Percentiles rank a stretch among this genome's conserved stretches.
Evolutionary conservation across 108 stramenopile species (phyloP).

Genomic region (Halocafeteria seosinensis): DNA sequence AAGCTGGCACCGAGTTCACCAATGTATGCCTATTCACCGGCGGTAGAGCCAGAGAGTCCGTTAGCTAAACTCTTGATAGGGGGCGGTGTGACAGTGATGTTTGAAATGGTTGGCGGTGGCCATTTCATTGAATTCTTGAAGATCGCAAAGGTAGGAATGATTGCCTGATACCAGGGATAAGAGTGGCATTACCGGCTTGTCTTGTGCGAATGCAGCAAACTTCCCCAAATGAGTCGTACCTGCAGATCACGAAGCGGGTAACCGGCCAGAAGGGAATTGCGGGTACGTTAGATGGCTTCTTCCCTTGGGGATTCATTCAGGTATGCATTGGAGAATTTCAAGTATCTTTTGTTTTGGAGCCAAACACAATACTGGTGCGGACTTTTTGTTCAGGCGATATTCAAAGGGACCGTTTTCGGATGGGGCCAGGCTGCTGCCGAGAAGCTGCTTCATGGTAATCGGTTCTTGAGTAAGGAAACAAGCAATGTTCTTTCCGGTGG

Average conservation of each 20-base stretch:
- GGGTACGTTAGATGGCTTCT: constrained; percentile 48
- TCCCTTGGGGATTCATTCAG: constrained; percentile 49
- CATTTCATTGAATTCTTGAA: constrained; percentile 44
- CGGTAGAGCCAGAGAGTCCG: background rate
- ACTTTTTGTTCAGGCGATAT: no score
- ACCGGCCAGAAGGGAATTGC: constrained; percentile 36
- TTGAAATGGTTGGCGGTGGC: constrained; percentile 22
- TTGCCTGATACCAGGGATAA: background rate
- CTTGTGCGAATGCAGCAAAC: constrained; percentile 15
- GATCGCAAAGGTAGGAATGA: constrained; percentile 23
- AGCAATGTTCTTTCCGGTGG: constrained; percentile 27
- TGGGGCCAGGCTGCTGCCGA: constrained; percentile 25
- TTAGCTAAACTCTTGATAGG: background rate
- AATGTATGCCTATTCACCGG: no score
- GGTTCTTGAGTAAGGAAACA: constrained; percentile 7
- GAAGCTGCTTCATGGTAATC: background rate
- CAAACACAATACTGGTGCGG: no score
- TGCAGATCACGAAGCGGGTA: constrained; percentile 17
- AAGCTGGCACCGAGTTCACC: no score
- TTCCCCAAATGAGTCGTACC: constrained; percentile 17
- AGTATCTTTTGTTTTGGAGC: no score
- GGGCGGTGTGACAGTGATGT: constrained; percentile 27
- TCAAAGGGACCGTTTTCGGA: constrained; percentile 41
- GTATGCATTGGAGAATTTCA: no score
- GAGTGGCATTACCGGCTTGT: background rate